phyloP scores from a whole-genome alignment of 495 filamentous ascomycete genomes.

The Aspergillus wentii region DNA sequence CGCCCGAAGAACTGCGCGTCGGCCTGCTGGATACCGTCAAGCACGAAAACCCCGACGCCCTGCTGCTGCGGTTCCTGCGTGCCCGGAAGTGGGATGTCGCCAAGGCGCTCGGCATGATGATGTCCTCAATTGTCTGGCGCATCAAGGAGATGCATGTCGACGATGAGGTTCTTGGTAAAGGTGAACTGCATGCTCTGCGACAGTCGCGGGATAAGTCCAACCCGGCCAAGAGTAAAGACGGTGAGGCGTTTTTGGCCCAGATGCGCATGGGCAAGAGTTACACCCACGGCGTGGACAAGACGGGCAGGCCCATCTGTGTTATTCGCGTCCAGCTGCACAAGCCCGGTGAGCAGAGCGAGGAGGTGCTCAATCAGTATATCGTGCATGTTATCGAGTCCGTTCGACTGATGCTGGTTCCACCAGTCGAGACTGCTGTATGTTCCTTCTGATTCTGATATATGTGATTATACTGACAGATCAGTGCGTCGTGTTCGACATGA shows the following conservation, averaged over 20 bases:
- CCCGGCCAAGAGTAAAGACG: slow-evolving; percentile 53
- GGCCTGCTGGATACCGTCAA: slow-evolving; percentile 86
- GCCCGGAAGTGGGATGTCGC: slow-evolving; percentile 94
- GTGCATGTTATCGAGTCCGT: slow-evolving; percentile 91
- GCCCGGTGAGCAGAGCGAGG: slow-evolving; percentile 80
- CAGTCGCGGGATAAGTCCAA: slow-evolving; percentile 52
- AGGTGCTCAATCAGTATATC: slow-evolving; percentile 77
- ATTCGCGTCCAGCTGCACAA: slow-evolving; percentile 76
- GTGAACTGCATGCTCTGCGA: slow-evolving; percentile 61
- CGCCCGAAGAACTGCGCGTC: slow-evolving; percentile 64
- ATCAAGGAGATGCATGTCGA: slow-evolving; percentile 74
- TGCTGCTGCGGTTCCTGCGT: slow-evolving; percentile 85
- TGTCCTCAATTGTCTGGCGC: slow-evolving; percentile 87
- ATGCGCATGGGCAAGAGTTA: slow-evolving; percentile 87
- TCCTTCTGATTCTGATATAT: neutral
- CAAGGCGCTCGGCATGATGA: slow-evolving; percentile 84
- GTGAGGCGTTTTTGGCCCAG: slow-evolving; percentile 76
- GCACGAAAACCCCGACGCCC: slow-evolving; percentile 84
- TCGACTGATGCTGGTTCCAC: slow-evolving; percentile 64
- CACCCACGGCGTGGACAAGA: slow-evolving; percentile 77
- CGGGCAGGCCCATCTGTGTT: slow-evolving; percentile 77
- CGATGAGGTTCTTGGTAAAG: slow-evolving; percentile 70
- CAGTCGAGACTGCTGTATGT: slow-evolving; percentile 84
- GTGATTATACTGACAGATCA: slow-evolving; percentile 41
- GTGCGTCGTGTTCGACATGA: slow-evolving; percentile 94